Evolutionary conservation across 2,329 filamentous ascomycete genomes (phyloP), one percentile per base, ranked within the genome.

Genomic region (Eurotiales sp.): DNA sequence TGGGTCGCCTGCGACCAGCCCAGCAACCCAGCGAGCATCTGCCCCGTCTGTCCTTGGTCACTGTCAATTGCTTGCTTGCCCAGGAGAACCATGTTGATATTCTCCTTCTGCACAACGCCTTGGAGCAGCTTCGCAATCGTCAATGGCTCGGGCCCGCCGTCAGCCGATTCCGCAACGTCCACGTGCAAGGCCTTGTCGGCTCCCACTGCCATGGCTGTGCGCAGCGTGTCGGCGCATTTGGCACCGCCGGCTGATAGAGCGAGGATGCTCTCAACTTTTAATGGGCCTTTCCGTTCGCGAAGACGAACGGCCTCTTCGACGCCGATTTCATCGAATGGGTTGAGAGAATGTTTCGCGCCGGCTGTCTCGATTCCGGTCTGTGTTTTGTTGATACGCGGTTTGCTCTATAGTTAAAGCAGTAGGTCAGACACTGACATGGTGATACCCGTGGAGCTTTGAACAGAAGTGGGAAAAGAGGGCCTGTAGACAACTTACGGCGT

Each of bases 21-120:
- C 65, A 99, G 72, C 58, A 99, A 71, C 1, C 91, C 93, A 0
- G 93, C 93, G 17, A 99, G 83, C 91, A 99, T 99, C 80, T 95
- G 92, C 22, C 93, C 93, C 53, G 93, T 99, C 83, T 99, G 93
- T 55, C 84, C 86, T 51, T 90, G 85, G 72, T 99, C 93, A 66
- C 95, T 92, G 72, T 99, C 93, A 71, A 99, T 99, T 67, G 88
- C 91, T 82, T 99, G 93, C 79, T 99, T 99, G 62, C 93, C 93
- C 58, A 97, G 77, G 58, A 99, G 84, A 19, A 99, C 90, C 52
- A 99, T 74, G 75, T 99, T 96, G 71, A 86, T 86, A 67, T 88
- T 85, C 74, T 99, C 87, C 69, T 86, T 80, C 69, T 90, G 82
- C 14, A 89, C 92, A 1, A 91, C 85, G 62, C 85, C 83, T 64